Conservation (phyloP, 208 protist species). For the Wallacemonas sp. region DNA sequence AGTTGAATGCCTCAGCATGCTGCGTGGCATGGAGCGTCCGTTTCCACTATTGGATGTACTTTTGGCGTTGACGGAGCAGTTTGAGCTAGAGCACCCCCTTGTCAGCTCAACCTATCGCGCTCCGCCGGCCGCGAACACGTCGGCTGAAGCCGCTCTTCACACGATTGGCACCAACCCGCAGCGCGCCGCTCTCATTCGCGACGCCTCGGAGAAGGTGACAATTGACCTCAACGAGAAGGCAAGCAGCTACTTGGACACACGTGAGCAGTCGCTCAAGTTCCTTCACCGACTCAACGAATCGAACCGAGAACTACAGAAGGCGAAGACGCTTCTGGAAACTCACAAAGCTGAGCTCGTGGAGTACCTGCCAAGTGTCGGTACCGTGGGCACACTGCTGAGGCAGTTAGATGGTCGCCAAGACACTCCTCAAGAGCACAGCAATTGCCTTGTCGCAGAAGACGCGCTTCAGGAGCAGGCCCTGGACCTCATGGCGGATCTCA, state of each 20-base stretch:
- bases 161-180: conserved; percentile 17
- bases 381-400: conserved; percentile 37
- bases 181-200: conserved; percentile 34
- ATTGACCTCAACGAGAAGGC: conserved; percentile 77
- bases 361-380: conserved; percentile 50
- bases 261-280: conserved; percentile 45
- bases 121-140: not conserved
- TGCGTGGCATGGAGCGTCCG: conserved; percentile 48
- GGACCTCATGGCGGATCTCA: conserved; percentile 71
- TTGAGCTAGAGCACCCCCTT: conserved; percentile 70
- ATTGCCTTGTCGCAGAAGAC: conserved; percentile 54
- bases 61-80: conserved; percentile 67
- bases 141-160: not conserved
- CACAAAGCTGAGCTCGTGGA: conserved; percentile 52
- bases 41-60: conserved; percentile 69
- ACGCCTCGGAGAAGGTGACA: conserved; percentile 66
- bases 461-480: conserved; percentile 60
- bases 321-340: conserved; percentile 36
- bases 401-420: conserved; percentile 41
- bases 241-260: conserved; percentile 56
- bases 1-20: conserved; percentile 48
- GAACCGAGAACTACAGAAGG: conserved; percentile 53
- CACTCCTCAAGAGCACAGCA: conserved; percentile 58
- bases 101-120: conserved; percentile 23
- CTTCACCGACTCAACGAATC: conserved; percentile 44